Percentiles rank a stretch among this genome's conserved stretches.
phyloP scores from a whole-genome alignment of 2,329 filamentous ascomycete species.

The Aspergillus eucalypticola region DNA sequence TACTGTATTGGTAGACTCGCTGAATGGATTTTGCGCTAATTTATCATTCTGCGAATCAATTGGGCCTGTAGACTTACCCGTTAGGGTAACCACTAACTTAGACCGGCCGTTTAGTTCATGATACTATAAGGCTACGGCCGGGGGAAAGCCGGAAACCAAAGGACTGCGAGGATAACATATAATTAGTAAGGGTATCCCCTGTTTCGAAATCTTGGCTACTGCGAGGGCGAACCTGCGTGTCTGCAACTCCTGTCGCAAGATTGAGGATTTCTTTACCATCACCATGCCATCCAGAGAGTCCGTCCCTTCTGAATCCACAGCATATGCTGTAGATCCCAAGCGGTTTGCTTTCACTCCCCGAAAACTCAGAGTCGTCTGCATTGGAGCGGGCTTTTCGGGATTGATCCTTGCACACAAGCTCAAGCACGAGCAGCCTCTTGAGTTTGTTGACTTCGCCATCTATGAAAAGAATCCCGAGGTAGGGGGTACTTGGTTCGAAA shows the following conservation, averaged over 20 bases:
- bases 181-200: no score
- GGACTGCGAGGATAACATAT: no score
- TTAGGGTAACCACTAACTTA: no score
- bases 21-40: no score
- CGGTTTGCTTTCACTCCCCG: constrained; percentile 16
- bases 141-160: no score
- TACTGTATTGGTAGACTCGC: no score
- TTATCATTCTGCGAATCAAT: no score
- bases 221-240: neutral
- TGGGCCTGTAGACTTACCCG: no score
- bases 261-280: neutral
- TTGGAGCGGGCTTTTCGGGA: constrained; percentile 35
- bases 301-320: neutral
- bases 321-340: neutral
- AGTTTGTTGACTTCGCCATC: constrained; percentile 28
- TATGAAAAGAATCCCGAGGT: constrained; percentile 34
- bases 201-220: neutral
- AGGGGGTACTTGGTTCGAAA: constrained; percentile 38
- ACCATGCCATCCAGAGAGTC: neutral
- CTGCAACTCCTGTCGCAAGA: neutral
- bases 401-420: constrained; percentile 44
- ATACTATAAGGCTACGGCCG: no score
- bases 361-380: constrained; percentile 23
- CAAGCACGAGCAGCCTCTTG: constrained; percentile 21
- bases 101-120: no score